phyloP scores from a whole-genome alignment of 2,329 filamentous ascomycete species.

The Arthrobotrys sphaeroides region DNA sequence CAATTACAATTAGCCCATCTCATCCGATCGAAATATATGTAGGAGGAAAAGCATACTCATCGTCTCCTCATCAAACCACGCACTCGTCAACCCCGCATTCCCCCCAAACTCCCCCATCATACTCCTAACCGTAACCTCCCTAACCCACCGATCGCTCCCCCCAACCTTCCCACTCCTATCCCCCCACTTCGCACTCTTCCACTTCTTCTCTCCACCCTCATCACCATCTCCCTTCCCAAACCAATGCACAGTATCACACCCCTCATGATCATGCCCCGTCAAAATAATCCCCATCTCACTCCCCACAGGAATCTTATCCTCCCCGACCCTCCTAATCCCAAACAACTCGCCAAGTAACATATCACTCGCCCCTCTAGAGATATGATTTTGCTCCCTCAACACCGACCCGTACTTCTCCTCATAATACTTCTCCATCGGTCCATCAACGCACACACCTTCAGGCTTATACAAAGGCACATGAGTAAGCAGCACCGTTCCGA shows the following conservation, averaged over 20 bases:
- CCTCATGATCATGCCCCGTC: constrained; percentile 94
- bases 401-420: constrained; percentile 72
- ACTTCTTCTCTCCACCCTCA: constrained; percentile 31
- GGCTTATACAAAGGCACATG: constrained; percentile 91
- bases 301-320: constrained; percentile 63
- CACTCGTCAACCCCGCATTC: constrained; percentile 84
- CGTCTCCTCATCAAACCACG: constrained; percentile 80
- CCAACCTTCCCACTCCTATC: constrained; percentile 60
- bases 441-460: constrained; percentile 82
- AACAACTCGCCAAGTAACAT: constrained; percentile 86
- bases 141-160: constrained; percentile 65
- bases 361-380: constrained; percentile 75
- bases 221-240: constrained; percentile 6
- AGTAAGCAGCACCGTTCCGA: constrained; percentile 83
- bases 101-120: constrained; percentile 99
- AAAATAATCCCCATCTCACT: constrained; percentile 79
- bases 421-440: constrained; percentile 84
- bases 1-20: not conserved
- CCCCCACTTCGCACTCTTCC: constrained; percentile 50
- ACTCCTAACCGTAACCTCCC: constrained; percentile 91
- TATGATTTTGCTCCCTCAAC: constrained; percentile 89
- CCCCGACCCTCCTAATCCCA: constrained; percentile 71
- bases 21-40: not conserved
- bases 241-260: constrained; percentile 88
- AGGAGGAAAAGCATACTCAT: constrained; percentile 53